Evolutionary conservation across 345 rosid genomes (phyloP).

Genomic region (Rhodamnia argentea): DNA sequence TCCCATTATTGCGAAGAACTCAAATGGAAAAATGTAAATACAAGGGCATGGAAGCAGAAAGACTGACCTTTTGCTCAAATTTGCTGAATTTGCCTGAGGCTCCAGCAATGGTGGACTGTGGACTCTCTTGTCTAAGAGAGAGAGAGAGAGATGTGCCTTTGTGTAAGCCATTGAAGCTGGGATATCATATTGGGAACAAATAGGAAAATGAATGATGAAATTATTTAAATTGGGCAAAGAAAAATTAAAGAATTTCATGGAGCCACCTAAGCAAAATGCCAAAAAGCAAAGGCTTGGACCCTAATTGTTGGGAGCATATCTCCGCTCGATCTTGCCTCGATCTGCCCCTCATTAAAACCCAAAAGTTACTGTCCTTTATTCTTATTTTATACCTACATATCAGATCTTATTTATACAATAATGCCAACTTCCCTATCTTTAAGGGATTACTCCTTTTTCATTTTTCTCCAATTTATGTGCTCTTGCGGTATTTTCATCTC

Average conservation of each 20-base stretch:
- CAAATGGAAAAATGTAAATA: background rate
- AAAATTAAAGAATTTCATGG: background rate
- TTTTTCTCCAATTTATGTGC: background rate
- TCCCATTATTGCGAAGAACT: background rate
- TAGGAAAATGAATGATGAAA: background rate
- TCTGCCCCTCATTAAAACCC: slow-evolving; percentile 20
- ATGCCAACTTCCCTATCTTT: background rate
- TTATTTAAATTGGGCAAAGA: background rate
- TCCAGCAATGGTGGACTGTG: background rate
- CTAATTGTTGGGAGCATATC: slow-evolving; percentile 22
- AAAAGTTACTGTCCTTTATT: slow-evolving; percentile 5
- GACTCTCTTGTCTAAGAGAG: background rate
- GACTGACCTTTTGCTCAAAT: background rate
- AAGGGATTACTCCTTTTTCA: background rate
- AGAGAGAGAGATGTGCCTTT: background rate
- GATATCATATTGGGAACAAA: background rate
- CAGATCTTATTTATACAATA: background rate
- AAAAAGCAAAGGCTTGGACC: background rate
- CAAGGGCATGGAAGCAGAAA: background rate
- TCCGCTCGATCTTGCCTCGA: slow-evolving; percentile 34
- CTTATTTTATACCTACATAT: background rate
- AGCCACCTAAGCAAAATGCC: background rate
- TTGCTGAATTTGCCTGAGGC: background rate
- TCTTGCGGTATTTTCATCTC: background rate
- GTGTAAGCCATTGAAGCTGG: background rate